Conservation (phyloP, 2,329 filamentous ascomycete genomes). For the Sordariomycetes sp. region DNA sequence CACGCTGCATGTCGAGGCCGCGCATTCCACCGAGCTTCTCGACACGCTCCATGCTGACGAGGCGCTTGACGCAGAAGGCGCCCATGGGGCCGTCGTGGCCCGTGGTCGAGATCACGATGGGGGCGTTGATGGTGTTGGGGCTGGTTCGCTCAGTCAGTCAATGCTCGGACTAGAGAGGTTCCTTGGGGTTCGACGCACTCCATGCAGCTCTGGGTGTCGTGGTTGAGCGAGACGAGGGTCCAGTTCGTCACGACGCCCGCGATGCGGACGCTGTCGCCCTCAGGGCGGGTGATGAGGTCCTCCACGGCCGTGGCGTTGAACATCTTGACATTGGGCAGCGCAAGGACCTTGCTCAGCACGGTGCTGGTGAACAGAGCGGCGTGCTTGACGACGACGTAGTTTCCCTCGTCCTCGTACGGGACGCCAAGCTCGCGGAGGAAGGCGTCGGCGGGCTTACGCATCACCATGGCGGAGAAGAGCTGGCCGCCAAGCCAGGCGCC, state of each 20-base stretch:
- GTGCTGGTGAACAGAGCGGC: slow-evolving; percentile 87
- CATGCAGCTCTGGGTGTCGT: slow-evolving; percentile 89
- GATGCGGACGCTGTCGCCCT: slow-evolving; percentile 47
- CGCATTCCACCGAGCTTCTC: slow-evolving; percentile 85
- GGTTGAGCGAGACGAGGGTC: slow-evolving; percentile 80
- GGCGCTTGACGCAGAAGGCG: slow-evolving; percentile 80
- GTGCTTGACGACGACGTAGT: slow-evolving; percentile 88
- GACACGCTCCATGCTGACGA: slow-evolving; percentile 76
- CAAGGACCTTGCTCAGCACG: slow-evolving; percentile 67
- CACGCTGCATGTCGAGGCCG: slow-evolving; percentile 81
- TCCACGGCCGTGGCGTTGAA: slow-evolving; percentile 93
- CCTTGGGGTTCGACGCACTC: slow-evolving; percentile 33
- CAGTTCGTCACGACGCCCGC: slow-evolving; percentile 92
- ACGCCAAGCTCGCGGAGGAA: slow-evolving; percentile 75
- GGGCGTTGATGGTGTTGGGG: slow-evolving; percentile 91
- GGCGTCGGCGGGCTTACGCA: slow-evolving; percentile 81
- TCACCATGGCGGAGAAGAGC: slow-evolving; percentile 90
- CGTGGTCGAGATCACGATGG: slow-evolving; percentile 77
- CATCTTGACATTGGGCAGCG: slow-evolving; percentile 84
- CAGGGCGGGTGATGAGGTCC: slow-evolving; percentile 74
- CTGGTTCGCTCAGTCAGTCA: no score
- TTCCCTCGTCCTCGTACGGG: slow-evolving; percentile 75
- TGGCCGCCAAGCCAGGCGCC: slow-evolving; percentile 90
- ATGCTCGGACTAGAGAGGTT: no score
- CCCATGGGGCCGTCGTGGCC: slow-evolving; percentile 87